Conservation (phyloP, 2,329 filamentous ascomycete genomes). For the Pseudogymnoascus sp. region DNA sequence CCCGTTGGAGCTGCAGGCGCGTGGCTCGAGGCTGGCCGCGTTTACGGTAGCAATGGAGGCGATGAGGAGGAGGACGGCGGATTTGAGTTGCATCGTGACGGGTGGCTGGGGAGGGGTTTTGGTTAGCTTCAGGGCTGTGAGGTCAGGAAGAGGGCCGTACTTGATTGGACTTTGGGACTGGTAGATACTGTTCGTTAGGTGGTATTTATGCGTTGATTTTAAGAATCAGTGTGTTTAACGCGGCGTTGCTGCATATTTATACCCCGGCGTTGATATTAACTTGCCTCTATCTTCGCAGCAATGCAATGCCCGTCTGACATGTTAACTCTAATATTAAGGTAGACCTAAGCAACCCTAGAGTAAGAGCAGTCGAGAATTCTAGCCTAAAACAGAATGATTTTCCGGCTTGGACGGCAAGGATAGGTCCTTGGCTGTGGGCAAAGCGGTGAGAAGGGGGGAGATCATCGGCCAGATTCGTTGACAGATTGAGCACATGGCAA, state of each 20-base stretch:
- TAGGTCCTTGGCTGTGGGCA: not conserved
- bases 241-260: not conserved
- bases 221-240: not conserved
- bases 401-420: not conserved
- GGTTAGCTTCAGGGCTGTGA: not conserved
- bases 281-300: not conserved
- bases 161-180: not conserved
- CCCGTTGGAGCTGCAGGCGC: constrained; percentile 20
- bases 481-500: not conserved
- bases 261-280: not conserved
- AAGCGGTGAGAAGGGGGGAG: not conserved
- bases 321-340: not conserved
- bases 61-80: not conserved
- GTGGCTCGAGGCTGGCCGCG: not conserved
- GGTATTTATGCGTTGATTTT: not conserved
- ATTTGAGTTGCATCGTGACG: not conserved
- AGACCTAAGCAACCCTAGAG: not conserved
- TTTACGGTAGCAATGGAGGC: not conserved
- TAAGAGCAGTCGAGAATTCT: not conserved
- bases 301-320: not conserved
- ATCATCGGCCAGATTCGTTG: not conserved
- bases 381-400: not conserved
- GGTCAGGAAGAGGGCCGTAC: not conserved
- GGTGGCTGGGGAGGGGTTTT: not conserved
- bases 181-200: not conserved